Evolutionary conservation across 371 early-diverging fungal species (phyloP), one percentile per base, ranked within the genome.

Genomic region (Mucor plumbeus): DNA sequence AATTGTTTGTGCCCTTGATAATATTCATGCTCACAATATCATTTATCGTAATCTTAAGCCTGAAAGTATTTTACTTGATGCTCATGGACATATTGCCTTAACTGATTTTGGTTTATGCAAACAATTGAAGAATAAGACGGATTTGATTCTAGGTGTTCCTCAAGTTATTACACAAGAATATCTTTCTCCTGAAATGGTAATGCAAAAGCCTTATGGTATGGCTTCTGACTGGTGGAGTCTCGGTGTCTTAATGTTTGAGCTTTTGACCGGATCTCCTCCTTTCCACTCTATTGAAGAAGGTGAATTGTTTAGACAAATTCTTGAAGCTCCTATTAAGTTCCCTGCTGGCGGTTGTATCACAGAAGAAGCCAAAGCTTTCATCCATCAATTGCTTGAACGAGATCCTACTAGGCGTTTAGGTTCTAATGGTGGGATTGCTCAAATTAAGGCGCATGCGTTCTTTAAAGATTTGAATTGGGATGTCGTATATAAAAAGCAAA

Each of bases 61-160:
- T 11, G 95, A 91, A 78, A 97, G 96, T 77, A 77, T 97, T 54
- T 75, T 98, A 55, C 78, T 98, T 60, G 94, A 92, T 68, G 75
- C 83, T 19, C 79, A 83, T 66, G 99, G 99, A 1, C 96, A 99
- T 78, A 92, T 99, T 73, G 97, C 97, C 81, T 91, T 99, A 64
- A 96, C 97, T 7, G 99, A 99, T 79, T 97, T 99, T 84, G 99
- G 99, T 6, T 97, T 99, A 79, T 96, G 98, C 48, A 98, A 98
- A 72, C 82, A 90, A 62, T 91, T 97, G 1, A 89, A 91, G 15
- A 48, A 43, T 15, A 47, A 92, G 95, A 69, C 86, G 89, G 68
- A 97, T 94, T 10, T 94, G 94, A 94, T 87, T 44, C 87, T 89
- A 70, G 92, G 94, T n/a, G 81, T 33, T 85, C 96, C 97, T 7